Conservation (phyloP, 208 protist species). For the Trypanosoma mega region DNA sequence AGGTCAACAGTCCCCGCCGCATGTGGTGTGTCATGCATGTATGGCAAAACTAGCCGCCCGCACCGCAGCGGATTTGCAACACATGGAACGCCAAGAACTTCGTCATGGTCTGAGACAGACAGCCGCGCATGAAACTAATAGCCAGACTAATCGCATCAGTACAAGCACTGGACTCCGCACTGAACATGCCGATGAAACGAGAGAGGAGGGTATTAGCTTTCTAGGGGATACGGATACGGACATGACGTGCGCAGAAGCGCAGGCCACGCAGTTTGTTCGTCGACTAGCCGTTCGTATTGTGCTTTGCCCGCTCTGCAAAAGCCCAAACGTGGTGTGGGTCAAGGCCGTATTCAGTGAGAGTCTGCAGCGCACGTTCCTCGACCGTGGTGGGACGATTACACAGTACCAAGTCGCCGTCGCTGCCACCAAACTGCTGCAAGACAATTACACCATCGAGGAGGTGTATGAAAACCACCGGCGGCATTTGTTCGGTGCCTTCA, state of each 20-base stretch:
- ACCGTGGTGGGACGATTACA: neutral
- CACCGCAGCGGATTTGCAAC: too few relatives aligned
- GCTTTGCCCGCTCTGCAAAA: neutral
- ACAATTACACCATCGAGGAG: constrained; percentile 5
- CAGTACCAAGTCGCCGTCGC: neutral
- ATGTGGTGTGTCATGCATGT: too few relatives aligned
- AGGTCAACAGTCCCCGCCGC: too few relatives aligned
- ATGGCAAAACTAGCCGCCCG: neutral
- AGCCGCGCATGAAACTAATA: too few relatives aligned
- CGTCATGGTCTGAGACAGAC: too few relatives aligned
- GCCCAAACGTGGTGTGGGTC: neutral
- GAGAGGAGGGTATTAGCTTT: too few relatives aligned
- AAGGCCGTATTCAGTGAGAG: neutral
- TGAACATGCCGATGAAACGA: too few relatives aligned
- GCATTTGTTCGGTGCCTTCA: constrained; percentile 1
- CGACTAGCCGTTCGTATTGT: neutral
- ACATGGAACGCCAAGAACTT: too few relatives aligned
- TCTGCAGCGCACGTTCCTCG: neutral
- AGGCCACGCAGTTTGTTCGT: neutral
- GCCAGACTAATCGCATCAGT: too few relatives aligned
- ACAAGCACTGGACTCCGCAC: too few relatives aligned
- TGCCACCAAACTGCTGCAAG: neutral
- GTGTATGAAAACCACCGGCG: constrained; percentile 14
- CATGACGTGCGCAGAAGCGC: too few relatives aligned
- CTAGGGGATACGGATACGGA: too few relatives aligned